A percentile compares a stretch with the other conserved stretches of the same genome.
These are phyloP conservation scores for Penicillium cataractarum DNA, from an alignment of 495 filamentous ascomycete species.

Conservation along the genomic window DNA sequence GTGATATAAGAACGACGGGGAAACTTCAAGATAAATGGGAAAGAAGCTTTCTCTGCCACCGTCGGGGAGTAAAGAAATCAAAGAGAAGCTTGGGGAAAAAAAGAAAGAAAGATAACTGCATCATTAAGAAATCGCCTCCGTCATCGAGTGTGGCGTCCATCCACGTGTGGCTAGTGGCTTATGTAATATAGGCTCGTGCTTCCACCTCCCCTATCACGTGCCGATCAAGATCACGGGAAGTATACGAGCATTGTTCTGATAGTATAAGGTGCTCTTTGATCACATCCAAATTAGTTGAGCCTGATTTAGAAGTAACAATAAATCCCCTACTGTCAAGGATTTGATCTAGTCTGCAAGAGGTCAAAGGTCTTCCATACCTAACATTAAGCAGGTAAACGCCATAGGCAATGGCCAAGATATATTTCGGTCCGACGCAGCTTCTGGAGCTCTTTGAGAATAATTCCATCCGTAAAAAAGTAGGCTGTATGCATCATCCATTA, in stretches of 20 bases:
- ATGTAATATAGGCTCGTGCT: conserved; percentile 11
- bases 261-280: no score
- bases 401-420: neutral
- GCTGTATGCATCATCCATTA: no score
- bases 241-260: neutral
- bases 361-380: neutral
- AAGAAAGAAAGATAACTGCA: conserved; percentile 18
- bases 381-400: neutral
- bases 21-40: neutral
- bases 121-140: conserved; percentile 32
- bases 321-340: neutral
- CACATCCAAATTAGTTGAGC: no score
- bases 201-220: neutral
- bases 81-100: conserved; percentile 15
- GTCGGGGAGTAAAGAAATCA: conserved; percentile 12
- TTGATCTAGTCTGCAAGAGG: neutral
- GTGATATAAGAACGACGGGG: neutral
- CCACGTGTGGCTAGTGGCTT: conserved; percentile 24
- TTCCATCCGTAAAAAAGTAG: no score
- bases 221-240: neutral
- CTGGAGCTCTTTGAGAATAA: no score
- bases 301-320: neutral
- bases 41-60: conserved; percentile 12
- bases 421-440: neutral
- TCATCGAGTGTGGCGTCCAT: conserved; percentile 34